Evolutionary conservation across 228 moss, liverwort and hornwort genomes (phyloP).

Genomic region (Sphagnum fallax): DNA sequence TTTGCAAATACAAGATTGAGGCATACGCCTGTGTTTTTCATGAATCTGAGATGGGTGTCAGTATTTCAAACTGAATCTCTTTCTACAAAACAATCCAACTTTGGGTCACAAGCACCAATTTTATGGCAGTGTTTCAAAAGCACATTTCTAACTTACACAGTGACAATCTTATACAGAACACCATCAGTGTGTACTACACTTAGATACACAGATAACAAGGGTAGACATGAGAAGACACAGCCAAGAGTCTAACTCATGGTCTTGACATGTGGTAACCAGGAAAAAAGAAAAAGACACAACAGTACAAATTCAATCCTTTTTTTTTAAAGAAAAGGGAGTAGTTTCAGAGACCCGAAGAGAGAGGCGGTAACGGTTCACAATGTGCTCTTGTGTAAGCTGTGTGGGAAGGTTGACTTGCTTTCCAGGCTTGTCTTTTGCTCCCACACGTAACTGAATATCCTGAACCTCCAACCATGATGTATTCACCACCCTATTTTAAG

Average conservation of each 20-base stretch:
- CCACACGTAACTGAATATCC: conserved; percentile 64
- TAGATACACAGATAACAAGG: too few relatives aligned
- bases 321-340: background rate
- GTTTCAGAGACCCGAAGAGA: conserved; percentile 38
- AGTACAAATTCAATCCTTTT: background rate
- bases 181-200: too few relatives aligned
- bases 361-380: conserved; percentile 57
- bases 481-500: too few relatives aligned
- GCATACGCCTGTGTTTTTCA: conserved; percentile 34
- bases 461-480: conserved; percentile 1
- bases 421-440: conserved; percentile 19
- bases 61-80: too few relatives aligned
- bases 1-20: conserved; percentile 62
- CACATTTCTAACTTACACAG: too few relatives aligned
- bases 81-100: background rate
- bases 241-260: too few relatives aligned
- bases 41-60: too few relatives aligned
- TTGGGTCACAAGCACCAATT: background rate
- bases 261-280: too few relatives aligned
- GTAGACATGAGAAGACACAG: too few relatives aligned
- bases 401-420: conserved; percentile 22
- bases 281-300: background rate
- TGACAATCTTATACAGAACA: too few relatives aligned
- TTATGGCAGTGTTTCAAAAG: too few relatives aligned
- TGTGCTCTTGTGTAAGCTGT: conserved; percentile 45